Base-by-base conservation (phyloP, 2,329 filamentous ascomycete species). In the Talaromyces albobiverticillius region DNA sequence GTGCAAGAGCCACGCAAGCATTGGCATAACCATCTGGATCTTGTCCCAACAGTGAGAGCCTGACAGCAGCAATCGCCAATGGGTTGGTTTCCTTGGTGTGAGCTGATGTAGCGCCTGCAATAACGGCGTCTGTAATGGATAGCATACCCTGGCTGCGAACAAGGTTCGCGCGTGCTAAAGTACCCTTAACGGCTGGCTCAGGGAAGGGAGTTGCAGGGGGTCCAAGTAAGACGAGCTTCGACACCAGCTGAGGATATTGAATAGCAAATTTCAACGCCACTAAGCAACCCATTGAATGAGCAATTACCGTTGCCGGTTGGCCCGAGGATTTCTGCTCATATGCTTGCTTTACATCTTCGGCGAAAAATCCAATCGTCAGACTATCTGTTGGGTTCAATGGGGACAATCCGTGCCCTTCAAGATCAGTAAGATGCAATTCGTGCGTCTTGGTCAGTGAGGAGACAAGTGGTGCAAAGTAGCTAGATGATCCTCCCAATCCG, bases 1-100 rank as follows among this genome's bases (percentile, higher is more conserved):
- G 66, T 3, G 76, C 80, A 26, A 82, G 67, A 2, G 80, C 80
- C 25, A 68, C 67, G 40, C 77, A 79, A 0, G 72, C 80, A 57
- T 83, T 83, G 1, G 80, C 80, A 61, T 82, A 83, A 1, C 76
- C 77, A 57, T 83, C 80, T 0, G 77, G 70, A 57, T 81, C 75
- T 57, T 80, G 78, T 0, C 69, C 63, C 0, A 81, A 63, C 2
- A 83, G 64, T 4, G 72, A 76, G 23, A 77, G 59, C 5, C 74
- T 62, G 8, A 77, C 65, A 0, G 78, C 76, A 2, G 73, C 62
- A 9, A 74, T 55, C 1, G 72, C 74, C 1, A 81, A 53, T 0
- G 71, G 68, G n/a, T 75, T 76, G 0, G 61, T 59, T 1, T 57
- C 51, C 56, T 74, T 71, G 4, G 71, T 74, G 20, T 66, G 62